A percentile compares a stretch with the other conserved stretches of the same genome.
Evolutionary conservation across 805 yeast genomes (phyloP).

Genomic region (Myxozyma vanderwaltii): DNA sequence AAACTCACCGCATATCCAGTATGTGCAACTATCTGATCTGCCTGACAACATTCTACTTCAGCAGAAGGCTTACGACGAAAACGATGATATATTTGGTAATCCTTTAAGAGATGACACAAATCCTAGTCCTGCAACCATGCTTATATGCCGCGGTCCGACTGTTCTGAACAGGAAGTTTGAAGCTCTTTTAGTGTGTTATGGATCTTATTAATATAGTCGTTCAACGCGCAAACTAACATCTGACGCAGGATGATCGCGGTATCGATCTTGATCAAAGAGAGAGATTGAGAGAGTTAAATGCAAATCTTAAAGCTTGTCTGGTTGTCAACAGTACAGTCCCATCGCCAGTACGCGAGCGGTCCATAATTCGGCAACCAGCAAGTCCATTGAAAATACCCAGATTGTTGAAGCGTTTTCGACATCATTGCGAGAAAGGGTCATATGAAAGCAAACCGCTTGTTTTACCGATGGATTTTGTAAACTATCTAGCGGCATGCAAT

Average conservation of each 20-base stretch:
- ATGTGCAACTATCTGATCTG: background rate
- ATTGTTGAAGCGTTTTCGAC: background rate
- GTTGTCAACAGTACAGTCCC: background rate
- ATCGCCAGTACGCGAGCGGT: background rate
- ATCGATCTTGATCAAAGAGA: background rate
- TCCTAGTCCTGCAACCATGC: background rate
- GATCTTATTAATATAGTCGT: too few relatives aligned
- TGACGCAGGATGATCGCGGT: slow-evolving; percentile 2
- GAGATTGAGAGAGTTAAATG: background rate
- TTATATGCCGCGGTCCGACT: background rate
- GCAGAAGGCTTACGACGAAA: background rate
- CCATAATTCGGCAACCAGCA: background rate
- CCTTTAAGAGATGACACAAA: background rate
- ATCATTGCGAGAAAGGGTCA: background rate
- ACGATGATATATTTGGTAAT: background rate
- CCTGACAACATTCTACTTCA: background rate
- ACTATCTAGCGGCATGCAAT: slow-evolving; percentile 18
- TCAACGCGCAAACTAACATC: background rate
- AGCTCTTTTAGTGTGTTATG: background rate
- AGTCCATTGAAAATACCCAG: background rate
- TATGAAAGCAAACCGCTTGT: background rate
- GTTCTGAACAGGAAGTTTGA: background rate
- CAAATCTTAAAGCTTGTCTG: background rate
- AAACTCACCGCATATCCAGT: background rate
- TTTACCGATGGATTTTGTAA: slow-evolving; percentile 1